These are phyloP conservation scores for Kwoniella shandongensis DNA, from an alignment of 768 basidiomycete species.

Conservation along the genomic window DNA sequence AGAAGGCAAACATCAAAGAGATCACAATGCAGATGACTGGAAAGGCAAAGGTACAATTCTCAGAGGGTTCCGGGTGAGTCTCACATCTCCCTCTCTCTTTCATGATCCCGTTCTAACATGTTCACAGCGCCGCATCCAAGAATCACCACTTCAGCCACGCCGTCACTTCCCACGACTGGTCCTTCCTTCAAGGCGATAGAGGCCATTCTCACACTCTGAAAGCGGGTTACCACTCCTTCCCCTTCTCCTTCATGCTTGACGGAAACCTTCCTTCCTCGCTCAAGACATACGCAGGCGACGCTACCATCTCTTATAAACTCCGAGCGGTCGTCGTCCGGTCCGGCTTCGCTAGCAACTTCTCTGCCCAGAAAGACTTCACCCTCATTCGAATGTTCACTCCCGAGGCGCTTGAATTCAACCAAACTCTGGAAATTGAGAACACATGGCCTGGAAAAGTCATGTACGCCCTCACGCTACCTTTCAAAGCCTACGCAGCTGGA, in stretches of 20 bases:
- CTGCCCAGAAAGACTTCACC: slow-evolving; percentile 63
- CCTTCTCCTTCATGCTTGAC: slow-evolving; percentile 82
- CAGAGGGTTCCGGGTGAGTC: slow-evolving; percentile 46
- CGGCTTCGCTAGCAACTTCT: slow-evolving; percentile 70
- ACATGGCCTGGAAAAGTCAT: slow-evolving; percentile 97
- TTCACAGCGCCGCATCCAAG: slow-evolving; percentile 27
- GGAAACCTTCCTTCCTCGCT: slow-evolving; percentile 81
- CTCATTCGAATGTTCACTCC: slow-evolving; percentile 71
- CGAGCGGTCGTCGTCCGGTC: slow-evolving; percentile 78
- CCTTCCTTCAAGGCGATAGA: slow-evolving; percentile 82
- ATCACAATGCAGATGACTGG: slow-evolving; percentile 81
- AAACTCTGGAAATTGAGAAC: slow-evolving; percentile 85
- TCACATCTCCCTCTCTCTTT: slow-evolving; percentile 3
- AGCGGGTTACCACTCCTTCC: slow-evolving; percentile 90
- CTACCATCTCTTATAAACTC: slow-evolving; percentile 81
- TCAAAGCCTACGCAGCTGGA: slow-evolving; percentile 93
- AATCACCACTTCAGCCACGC: slow-evolving; percentile 56
- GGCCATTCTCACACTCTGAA: slow-evolving; percentile 82
- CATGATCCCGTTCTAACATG: neutral
- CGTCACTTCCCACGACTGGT: slow-evolving; percentile 83
- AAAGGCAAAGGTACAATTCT: slow-evolving; percentile 70
- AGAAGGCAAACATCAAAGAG: slow-evolving; percentile 77
- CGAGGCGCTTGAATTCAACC: slow-evolving; percentile 91
- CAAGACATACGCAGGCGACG: slow-evolving; percentile 58
- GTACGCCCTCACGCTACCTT: slow-evolving; percentile 85